Evolutionary conservation across 2,329 filamentous ascomycete genomes (phyloP).

Genomic region (Colletotrichum sp.): DNA sequence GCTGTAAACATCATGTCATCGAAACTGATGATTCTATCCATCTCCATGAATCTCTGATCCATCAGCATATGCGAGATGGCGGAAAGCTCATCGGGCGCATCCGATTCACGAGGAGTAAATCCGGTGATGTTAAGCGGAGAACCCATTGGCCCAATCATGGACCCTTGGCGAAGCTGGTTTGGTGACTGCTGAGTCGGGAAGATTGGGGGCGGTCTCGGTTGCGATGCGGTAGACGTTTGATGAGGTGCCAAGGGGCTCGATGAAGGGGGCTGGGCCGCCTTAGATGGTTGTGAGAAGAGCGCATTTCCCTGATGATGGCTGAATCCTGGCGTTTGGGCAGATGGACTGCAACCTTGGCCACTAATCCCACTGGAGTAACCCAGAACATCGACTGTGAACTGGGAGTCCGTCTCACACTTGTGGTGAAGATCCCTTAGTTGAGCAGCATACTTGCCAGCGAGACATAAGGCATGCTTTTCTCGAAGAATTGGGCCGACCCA

Average conservation of each 20-base stretch:
- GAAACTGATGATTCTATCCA: constrained; percentile 39
- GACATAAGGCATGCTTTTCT: background rate
- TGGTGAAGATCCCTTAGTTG: constrained; percentile 21
- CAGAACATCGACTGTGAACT: constrained; percentile 20
- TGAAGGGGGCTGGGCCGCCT: background rate
- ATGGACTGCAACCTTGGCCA: constrained; percentile 6
- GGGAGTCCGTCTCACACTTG: constrained; percentile 11
- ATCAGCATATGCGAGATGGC: constrained; percentile 35
- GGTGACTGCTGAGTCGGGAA: background rate
- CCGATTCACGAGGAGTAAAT: background rate
- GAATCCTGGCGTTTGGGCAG: constrained; percentile 1
- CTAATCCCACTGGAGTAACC: constrained; percentile 20
- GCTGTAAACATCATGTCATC: constrained; percentile 38
- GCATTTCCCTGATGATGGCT: constrained; percentile 6
- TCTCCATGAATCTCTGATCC: constrained; percentile 34
- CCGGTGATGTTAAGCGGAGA: background rate
- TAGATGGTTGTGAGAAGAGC: background rate
- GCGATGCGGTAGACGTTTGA: background rate
- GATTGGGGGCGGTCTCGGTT: background rate
- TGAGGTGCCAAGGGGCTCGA: background rate
- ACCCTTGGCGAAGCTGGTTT: background rate
- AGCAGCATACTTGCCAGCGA: constrained; percentile 26
- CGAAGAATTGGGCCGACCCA: constrained; percentile 26
- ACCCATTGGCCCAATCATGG: background rate
- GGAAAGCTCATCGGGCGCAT: constrained; percentile 27